Evolutionary conservation across 352 stramenopile species (phyloP).

Genomic region (Pythium vanterpoolii): DNA sequence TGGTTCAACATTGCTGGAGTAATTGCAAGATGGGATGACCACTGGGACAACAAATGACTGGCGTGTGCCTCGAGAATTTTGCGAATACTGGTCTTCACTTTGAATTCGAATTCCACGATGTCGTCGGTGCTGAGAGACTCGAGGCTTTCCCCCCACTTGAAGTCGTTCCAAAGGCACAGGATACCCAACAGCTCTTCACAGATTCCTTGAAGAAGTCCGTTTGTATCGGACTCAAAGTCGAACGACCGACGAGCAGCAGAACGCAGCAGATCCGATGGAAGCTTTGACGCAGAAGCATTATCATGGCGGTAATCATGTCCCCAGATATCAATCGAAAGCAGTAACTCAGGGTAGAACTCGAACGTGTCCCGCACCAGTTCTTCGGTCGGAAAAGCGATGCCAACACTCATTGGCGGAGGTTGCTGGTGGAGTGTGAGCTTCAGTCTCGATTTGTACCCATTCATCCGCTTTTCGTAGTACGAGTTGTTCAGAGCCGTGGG

Average conservation of each 20-base stretch:
- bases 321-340: conserved; percentile 67
- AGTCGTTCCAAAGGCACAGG: conserved; percentile 76
- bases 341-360: conserved; percentile 64
- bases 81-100: conserved; percentile 54
- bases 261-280: conserved; percentile 52
- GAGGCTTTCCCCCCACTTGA: conserved; percentile 66
- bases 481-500: conserved; percentile 63
- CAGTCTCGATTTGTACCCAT: conserved; percentile 63
- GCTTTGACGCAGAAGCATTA: conserved; percentile 1
- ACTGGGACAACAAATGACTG: conserved; percentile 53
- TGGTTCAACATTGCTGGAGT: conserved; percentile 40
- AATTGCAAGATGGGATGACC: conserved; percentile 40
- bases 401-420: conserved; percentile 25
- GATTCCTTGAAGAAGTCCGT: conserved; percentile 55
- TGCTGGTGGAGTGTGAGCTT: conserved; percentile 56
- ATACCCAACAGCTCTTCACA: conserved; percentile 73
- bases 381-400: conserved; percentile 24
- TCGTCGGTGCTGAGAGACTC: conserved; percentile 40
- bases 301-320: conserved; percentile 35
- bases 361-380: conserved; percentile 61
- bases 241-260: conserved; percentile 28
- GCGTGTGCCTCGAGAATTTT: conserved; percentile 64
- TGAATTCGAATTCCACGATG: conserved; percentile 54
- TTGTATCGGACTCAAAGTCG: conserved; percentile 64
- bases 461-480: conserved; percentile 73